Base-by-base conservation (phyloP, 1,284 basidiomycete genomes). In the Ceratobasidium sp. region DNA sequence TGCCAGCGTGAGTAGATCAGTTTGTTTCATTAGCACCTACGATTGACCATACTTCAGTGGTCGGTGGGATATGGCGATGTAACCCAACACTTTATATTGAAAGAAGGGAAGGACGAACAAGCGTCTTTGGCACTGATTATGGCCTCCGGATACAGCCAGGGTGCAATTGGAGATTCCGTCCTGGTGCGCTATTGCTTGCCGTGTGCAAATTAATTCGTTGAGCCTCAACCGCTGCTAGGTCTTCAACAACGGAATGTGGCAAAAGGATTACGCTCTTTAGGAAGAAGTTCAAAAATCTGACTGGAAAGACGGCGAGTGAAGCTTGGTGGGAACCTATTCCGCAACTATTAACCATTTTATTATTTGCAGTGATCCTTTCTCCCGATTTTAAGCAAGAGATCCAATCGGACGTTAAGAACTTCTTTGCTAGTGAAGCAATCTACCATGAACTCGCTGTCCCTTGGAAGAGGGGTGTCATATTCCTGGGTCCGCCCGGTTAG, bases 381-480 rank as follows among this genome's bases (percentile, higher is more conserved):
- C 89, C 91, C 0, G 86, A 88, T 4, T 92, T 92, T 86, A 96
- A 95, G 85, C 86, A 86, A 33, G 84, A 70, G 7, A 41, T 80
- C 30, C 87, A 91, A 84, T 90, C 92, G 80, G 94, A 96, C 77
- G 87, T 95, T 14, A 88, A 90, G 50, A 91, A 91, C 0, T 96
- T 96, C 87, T 94, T 94, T 83, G 87, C 88, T 48, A 91, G 92
- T 0, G 90, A 94, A 81, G 82, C 87, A 52, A 84, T 92, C 0
- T 95, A 95, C 85, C 91, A 91, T 83, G 88, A 90, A 18, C 86
- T 95, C 1, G 87, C 88, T 0, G 92, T 95, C 67, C 91, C 94
- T 0, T 96, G 94, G 94, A 96, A 96, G 89, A 79, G 85, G 16
- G 85, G 85, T 2, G 67, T 85, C 54, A 85, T 86, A 79, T 83